phyloP scores from a whole-genome alignment of 2,329 filamentous ascomycete species.

The Didymella exigua region DNA sequence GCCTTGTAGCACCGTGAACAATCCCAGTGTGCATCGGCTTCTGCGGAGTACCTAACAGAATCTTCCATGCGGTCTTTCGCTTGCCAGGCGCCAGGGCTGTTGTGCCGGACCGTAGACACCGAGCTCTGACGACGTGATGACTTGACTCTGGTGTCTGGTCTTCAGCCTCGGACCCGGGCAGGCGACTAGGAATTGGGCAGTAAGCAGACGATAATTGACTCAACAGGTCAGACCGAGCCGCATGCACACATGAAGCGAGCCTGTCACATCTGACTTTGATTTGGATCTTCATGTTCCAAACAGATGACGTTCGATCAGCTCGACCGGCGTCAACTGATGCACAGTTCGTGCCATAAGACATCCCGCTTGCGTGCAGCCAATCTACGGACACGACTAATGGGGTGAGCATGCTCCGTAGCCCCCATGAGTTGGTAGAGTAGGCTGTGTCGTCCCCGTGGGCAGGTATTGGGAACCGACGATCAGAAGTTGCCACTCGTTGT shows the following conservation, averaged over 20 bases:
- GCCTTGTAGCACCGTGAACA: conserved; percentile 18
- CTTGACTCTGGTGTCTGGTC: conserved; percentile 6
- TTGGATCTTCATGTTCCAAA: conserved; percentile 12
- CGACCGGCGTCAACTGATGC: conserved; percentile 3
- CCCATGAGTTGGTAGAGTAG: neutral
- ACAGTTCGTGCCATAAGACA: conserved; percentile 4
- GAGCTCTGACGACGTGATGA: conserved; percentile 15
- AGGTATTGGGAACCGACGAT: neutral
- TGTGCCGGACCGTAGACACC: conserved; percentile 8
- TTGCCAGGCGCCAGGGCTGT: conserved; percentile 1
- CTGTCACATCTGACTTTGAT: conserved; percentile 8
- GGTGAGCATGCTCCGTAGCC: neutral
- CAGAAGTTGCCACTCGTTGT: conserved; percentile 5
- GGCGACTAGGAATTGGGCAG: conserved; percentile 14
- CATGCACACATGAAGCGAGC: conserved; percentile 14
- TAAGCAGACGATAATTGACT: conserved; percentile 29
- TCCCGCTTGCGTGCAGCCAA: conserved; percentile 1
- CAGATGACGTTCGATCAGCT: conserved; percentile 7
- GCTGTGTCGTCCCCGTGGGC: neutral
- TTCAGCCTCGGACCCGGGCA: conserved; percentile 9
- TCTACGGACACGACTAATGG: conserved; percentile 4
- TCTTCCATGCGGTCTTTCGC: conserved; percentile 14
- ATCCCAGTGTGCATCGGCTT: conserved; percentile 10
- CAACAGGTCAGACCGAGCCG: conserved; percentile 11
- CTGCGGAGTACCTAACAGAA: conserved; percentile 16